Conservation (phyloP, 2,329 filamentous ascomycete genomes). For the Paracoccidioides lutzii region DNA sequence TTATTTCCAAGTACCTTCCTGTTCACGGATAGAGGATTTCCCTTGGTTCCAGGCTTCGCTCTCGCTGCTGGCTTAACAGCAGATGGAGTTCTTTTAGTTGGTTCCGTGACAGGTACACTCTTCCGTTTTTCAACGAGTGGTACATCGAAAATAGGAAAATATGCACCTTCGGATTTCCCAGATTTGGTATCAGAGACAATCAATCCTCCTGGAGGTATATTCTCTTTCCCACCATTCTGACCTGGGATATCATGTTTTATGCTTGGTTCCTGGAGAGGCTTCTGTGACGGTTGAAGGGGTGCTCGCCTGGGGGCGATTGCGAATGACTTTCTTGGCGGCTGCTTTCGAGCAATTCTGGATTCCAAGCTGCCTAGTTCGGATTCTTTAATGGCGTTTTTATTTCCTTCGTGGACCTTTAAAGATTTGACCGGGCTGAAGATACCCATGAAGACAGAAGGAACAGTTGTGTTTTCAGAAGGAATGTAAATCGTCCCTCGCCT, state of each 20-base stretch:
- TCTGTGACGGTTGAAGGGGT: conserved; percentile 36
- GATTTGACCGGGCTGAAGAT: conserved; percentile 31
- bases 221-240: conserved; percentile 49
- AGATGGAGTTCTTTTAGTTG: neutral
- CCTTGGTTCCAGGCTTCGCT: conserved; percentile 5
- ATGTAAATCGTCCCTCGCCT: conserved; percentile 31
- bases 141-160: conserved; percentile 8
- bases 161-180: conserved; percentile 9
- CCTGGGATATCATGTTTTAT: conserved; percentile 37
- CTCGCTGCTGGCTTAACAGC: neutral
- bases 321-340: conserved; percentile 16
- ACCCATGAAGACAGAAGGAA: conserved; percentile 32
- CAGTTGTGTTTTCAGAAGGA: conserved; percentile 29
- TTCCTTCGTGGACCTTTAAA: conserved; percentile 4
- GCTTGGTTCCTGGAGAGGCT: conserved; percentile 29
- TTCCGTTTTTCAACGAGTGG: conserved; percentile 20
- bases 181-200: conserved; percentile 10
- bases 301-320: conserved; percentile 19
- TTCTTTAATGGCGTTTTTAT: conserved; percentile 9
- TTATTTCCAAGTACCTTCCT: conserved; percentile 10
- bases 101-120: conserved; percentile 6
- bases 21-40: conserved; percentile 4
- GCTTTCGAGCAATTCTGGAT: conserved; percentile 22
- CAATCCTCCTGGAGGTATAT: conserved; percentile 40
- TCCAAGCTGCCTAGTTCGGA: conserved; percentile 23